A percentile compares a stretch with the other conserved stretches of the same genome.
Conservation (phyloP, 768 basidiomycete genomes). For the Kondoa malvinella region DNA sequence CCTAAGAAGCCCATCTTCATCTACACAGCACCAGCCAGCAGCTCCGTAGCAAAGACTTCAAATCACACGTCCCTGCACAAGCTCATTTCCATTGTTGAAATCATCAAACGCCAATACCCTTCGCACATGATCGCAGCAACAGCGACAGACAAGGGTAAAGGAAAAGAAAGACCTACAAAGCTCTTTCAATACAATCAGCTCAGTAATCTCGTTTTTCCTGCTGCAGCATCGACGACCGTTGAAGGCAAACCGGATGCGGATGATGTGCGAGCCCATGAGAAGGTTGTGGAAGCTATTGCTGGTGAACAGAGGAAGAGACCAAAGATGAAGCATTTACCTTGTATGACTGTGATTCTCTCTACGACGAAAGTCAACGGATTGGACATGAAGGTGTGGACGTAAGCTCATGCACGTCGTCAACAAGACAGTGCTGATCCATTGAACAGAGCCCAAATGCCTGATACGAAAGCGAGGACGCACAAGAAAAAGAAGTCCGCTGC, state of each 20-base stretch:
- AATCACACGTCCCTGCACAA: slow-evolving; percentile 5
- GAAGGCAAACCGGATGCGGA: background rate
- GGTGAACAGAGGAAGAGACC: background rate
- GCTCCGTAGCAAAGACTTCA: background rate
- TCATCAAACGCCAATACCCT: slow-evolving; percentile 13
- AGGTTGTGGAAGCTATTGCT: background rate
- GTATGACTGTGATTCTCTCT: background rate
- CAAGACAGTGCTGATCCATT: background rate
- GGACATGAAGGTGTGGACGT: background rate
- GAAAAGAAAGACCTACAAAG: background rate
- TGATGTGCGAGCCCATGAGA: background rate
- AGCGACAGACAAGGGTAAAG: background rate
- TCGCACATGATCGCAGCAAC: background rate
- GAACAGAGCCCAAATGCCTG: background rate
- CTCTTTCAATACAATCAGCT: background rate
- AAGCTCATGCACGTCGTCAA: background rate
- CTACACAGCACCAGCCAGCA: background rate
- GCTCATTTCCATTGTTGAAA: slow-evolving; percentile 16
- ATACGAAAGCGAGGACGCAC: background rate
- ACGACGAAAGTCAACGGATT: background rate
- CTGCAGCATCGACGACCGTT: background rate
- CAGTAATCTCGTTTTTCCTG: background rate
- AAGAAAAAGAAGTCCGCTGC: background rate
- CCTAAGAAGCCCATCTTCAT: background rate
- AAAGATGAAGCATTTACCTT: background rate